phyloP scores from a whole-genome alignment of 805 yeast species.

The Saccharomycopsis sp. region DNA sequence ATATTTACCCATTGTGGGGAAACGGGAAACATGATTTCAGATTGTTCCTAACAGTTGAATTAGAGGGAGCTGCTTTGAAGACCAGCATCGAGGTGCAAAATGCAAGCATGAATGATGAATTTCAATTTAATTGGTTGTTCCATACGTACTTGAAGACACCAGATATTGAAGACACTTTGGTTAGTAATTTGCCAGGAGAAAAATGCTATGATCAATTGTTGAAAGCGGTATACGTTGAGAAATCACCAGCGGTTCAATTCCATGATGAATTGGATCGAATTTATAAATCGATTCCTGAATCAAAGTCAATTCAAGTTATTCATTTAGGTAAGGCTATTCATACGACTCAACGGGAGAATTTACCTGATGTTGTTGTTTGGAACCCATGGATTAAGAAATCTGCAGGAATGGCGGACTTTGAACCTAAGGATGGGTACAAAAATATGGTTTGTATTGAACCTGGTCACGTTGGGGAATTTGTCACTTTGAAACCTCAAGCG shows the following conservation, averaged over 20 bases:
- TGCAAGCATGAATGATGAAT: conserved; percentile 46
- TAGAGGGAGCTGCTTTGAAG: conserved; percentile 50
- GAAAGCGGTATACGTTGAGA: conserved; percentile 54
- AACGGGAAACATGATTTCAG: conserved; percentile 60
- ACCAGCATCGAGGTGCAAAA: conserved; percentile 75
- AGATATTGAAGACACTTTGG: conserved; percentile 72
- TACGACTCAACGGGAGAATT: conserved; percentile 55
- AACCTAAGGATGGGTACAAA: conserved; percentile 76
- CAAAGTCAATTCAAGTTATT: conserved; percentile 58
- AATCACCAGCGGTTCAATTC: conserved; percentile 67
- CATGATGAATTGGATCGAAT: conserved; percentile 81
- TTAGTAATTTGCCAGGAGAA: conserved; percentile 72
- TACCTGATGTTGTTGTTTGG: conserved; percentile 83
- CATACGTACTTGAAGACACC: conserved; percentile 77
- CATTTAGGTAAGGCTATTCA: conserved; percentile 65
- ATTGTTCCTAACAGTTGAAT: conserved; percentile 58
- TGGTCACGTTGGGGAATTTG: conserved; percentile 73
- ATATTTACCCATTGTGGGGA: conserved; percentile 53
- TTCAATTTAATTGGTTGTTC: conserved; percentile 91
- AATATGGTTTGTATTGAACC: conserved; percentile 94
- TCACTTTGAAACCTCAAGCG: conserved; percentile 58
- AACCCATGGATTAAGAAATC: conserved; percentile 91
- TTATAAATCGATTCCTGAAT: conserved; percentile 53
- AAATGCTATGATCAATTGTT: conserved; percentile 71
- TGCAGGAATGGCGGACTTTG: conserved; percentile 79